Base-by-base conservation (phyloP, 2,329 filamentous ascomycete genomes). In the Phaeophleospora eucalypticola region DNA sequence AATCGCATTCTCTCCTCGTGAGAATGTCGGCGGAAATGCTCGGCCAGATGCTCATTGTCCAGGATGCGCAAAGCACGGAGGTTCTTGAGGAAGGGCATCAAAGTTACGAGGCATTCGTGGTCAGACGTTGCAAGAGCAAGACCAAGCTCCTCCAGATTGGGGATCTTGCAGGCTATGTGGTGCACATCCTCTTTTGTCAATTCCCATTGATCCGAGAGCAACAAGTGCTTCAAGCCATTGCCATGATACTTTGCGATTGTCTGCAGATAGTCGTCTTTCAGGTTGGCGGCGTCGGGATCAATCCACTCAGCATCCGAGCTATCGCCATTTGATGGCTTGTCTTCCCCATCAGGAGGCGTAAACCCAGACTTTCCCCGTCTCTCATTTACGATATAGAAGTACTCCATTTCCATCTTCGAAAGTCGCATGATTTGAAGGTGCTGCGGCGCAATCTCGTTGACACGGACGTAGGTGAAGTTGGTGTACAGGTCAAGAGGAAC, bases 91-190 rank as follows among this genome's bases (percentile, higher is more conserved):
- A 67, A 61, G 0, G 61, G 56, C 21, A 74, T 49, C 9, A 73
- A 57, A 2, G 59, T 45, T 4, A 54, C 47, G 12, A 62, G 27
- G 10, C 29, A 77, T 73, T 4, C 73, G 67, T 34, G 80, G 68
- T 52, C 77, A 63, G 48, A 80, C 73, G 82, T 78, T 77, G 73
- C 66, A 14, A 76, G 67, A 6, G 77, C 72, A 17, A 82, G 64
- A 19, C 72, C 78, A 1, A 84, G 65, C 55, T 84, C 79, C 50
- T 81, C 78, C 12, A 83, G 65, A 43, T 81, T 72, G 0, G 80
- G 78, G 48, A 78, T 80, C 8, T 65, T 65, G 41, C 75, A 72
- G 24, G 79, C 74, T 4, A 83, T 64, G 6, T 72, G 71, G 24
- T 70, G 71, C 7, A 83, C 64, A 3, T 75, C 67, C 1, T 68